Base-by-base conservation (phyloP, 768 basidiomycete genomes). In the Hortiboletus flavorubellus region DNA sequence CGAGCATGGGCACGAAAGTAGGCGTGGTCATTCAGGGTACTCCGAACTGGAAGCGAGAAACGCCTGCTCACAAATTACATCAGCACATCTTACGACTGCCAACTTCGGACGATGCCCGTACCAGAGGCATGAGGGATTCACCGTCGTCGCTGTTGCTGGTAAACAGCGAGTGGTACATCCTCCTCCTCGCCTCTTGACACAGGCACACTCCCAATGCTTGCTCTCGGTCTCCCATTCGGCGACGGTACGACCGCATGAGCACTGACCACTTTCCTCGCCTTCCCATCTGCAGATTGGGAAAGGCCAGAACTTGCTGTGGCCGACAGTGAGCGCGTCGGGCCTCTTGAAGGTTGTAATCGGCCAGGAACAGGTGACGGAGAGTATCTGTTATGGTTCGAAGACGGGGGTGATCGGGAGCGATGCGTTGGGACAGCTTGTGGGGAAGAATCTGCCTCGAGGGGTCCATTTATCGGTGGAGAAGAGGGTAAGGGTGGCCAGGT, bases 81-180 rank as follows among this genome's bases (percentile, higher is more conserved):
- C 12, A 66, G 55, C 9, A 49, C 16, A 30, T 30, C 26, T 39
- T n/a, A 38, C 37, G 23, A 47, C 10, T 38, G 37, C 26, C 33
- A 34, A 14, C 26, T 35, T 49, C 30, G 39, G n/a, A 11, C 30
- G 41, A n/a, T 53, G 43, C 23, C 30, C 51, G 37, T 21, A 21
- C 21, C 2, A 2, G 21, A 21, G 21, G 21, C 21, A 21, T 21
- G 30, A 10, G 33, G 31, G 21, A 26, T 56, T 67, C 48, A 67
- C 77, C 71, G 83, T 64, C 84, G 77, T 62, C 81, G 84, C 65
- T 86, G 88, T 64, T 87, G 87, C 69, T 91, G 88, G 78, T 84
- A 91, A 53, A 89, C 70, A 18, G 91, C 89, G 46, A 93, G 75
- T 18, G 90, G 90, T 38, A 90, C 73, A 65, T 92, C 90, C 66